These are phyloP conservation scores for Aspergillus persii DNA, from an alignment of 2,329 filamentous ascomycete species.

Conservation along the genomic window DNA sequence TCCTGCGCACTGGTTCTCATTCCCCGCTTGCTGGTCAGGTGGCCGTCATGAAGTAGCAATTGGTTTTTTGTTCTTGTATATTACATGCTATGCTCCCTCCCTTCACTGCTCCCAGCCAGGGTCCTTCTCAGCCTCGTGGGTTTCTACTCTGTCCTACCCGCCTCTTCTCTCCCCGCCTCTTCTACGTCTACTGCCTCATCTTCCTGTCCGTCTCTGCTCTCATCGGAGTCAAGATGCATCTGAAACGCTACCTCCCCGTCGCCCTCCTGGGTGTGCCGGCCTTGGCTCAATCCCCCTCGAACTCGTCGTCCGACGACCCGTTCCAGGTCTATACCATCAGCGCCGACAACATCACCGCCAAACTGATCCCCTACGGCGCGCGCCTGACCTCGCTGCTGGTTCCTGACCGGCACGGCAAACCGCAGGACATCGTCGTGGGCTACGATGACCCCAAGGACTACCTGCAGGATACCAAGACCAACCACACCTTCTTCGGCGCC, in stretches of 20 bases:
- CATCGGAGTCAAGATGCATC: slow-evolving; percentile 36
- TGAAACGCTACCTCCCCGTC: slow-evolving; percentile 32
- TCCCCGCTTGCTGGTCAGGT: slow-evolving; percentile 19
- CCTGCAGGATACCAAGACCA: slow-evolving; percentile 45
- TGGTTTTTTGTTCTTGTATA: background rate
- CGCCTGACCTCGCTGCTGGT: slow-evolving; percentile 48
- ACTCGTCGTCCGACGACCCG: slow-evolving; percentile 22
- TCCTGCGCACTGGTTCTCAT: slow-evolving; percentile 11
- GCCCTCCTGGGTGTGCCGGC: slow-evolving; percentile 34
- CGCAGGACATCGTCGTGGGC: slow-evolving; percentile 51
- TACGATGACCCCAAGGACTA: slow-evolving; percentile 50
- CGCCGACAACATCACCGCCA: slow-evolving; percentile 49
- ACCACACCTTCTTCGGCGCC: slow-evolving; percentile 49
- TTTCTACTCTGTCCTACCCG: slow-evolving; percentile 30
- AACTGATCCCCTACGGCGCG: slow-evolving; percentile 49
- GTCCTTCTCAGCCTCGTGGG: slow-evolving; percentile 20
- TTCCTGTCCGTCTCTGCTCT: slow-evolving; percentile 28
- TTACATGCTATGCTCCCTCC: slow-evolving; percentile 18
- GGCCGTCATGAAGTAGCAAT: slow-evolving; percentile 19
- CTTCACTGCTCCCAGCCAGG: slow-evolving; percentile 14
- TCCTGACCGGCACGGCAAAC: slow-evolving; percentile 49
- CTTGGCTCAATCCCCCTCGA: slow-evolving; percentile 19
- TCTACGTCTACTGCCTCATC: slow-evolving; percentile 29
- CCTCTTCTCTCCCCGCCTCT: slow-evolving; percentile 29
- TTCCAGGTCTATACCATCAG: slow-evolving; percentile 47